phyloP scores from a whole-genome alignment of 2,329 filamentous ascomycete genomes.

The Claviceps pusilla region DNA sequence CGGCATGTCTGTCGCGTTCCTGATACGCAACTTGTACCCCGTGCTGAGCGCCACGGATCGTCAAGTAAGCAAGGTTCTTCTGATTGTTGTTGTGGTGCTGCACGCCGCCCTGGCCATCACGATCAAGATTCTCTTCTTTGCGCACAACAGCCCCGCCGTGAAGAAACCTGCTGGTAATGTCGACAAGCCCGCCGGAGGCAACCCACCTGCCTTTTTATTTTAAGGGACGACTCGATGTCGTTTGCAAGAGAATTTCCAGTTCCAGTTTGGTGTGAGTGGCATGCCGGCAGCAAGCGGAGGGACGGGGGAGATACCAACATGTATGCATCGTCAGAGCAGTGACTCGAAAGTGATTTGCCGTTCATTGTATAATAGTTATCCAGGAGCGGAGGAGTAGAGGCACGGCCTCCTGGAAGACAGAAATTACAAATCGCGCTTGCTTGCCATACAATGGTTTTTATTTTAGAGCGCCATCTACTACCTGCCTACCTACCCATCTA shows the following conservation, averaged over 20 bases:
- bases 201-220: conserved; percentile 9
- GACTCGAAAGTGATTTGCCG: background rate
- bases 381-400: background rate
- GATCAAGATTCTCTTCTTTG: conserved; percentile 96
- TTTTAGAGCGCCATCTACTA: background rate
- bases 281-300: background rate
- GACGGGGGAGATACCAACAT: background rate
- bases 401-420: background rate
- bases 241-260: background rate
- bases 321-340: background rate
- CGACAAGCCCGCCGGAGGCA: conserved; percentile 10
- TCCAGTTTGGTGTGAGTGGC: background rate
- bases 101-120: conserved; percentile 84
- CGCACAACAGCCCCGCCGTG: conserved; percentile 46
- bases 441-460: background rate
- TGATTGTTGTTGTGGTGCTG: conserved; percentile 68
- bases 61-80: conserved; percentile 75
- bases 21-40: conserved; percentile 76
- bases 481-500: background rate
- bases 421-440: background rate
- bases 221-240: background rate
- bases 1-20: conserved; percentile 65
- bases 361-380: background rate
- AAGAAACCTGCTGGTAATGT: conserved; percentile 23
- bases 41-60: conserved; percentile 85